These are phyloP conservation scores for Aspergillus versicolor DNA, from an alignment of 2,329 filamentous ascomycete genomes.

Conservation along the genomic window DNA sequence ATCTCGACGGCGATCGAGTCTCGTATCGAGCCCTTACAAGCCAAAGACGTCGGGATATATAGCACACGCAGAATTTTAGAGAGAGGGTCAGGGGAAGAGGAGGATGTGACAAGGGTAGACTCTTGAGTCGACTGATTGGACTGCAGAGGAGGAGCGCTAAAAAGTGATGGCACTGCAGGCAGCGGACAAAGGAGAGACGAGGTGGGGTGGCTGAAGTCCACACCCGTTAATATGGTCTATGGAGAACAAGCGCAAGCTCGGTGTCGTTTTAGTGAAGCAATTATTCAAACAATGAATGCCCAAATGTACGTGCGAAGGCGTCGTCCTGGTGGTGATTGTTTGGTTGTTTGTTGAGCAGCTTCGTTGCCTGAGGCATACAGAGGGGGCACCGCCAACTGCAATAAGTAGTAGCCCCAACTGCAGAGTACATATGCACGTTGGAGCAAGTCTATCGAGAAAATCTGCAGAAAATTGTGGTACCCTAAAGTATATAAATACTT, in stretches of 20 bases:
- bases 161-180: conserved; percentile 10
- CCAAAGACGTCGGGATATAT: background rate
- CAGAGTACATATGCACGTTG: background rate
- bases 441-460: background rate
- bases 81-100: conserved; percentile 5
- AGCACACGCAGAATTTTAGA: background rate
- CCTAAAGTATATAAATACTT: background rate
- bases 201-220: background rate
- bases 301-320: background rate
- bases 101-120: background rate
- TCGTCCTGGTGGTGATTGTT: background rate
- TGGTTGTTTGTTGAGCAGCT: background rate
- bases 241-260: background rate
- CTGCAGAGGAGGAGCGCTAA: conserved; percentile 3
- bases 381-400: background rate
- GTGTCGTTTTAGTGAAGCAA: background rate
- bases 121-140: conserved; percentile 7
- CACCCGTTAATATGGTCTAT: background rate
- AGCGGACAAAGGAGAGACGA: conserved; percentile 2
- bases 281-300: background rate
- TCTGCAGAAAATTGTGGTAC: background rate
- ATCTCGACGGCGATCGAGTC: conserved; percentile 5
- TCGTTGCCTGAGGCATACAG: background rate
- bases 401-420: background rate
- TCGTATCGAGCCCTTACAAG: background rate